phyloP scores from a whole-genome alignment of 2,329 filamentous ascomycete genomes.

The Aspergillus flavus region DNA sequence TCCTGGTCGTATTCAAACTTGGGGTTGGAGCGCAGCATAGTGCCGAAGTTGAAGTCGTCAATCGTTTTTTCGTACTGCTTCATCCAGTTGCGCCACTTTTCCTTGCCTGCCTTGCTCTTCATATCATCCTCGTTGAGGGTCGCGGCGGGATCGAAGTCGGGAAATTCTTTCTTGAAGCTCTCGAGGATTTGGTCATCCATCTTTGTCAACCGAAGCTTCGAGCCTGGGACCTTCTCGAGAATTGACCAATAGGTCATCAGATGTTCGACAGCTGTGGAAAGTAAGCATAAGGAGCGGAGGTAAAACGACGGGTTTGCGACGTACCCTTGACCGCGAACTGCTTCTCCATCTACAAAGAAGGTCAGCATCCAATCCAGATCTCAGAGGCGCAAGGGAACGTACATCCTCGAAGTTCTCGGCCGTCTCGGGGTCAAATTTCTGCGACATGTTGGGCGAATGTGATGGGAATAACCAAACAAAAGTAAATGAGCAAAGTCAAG shows the following conservation, averaged over 20 bases:
- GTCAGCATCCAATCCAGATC: constrained; percentile 18
- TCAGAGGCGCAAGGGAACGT: constrained; percentile 36
- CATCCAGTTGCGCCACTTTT: constrained; percentile 92
- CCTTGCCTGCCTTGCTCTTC: constrained; percentile 97
- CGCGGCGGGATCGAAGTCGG: constrained; percentile 82
- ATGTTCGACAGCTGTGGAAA: constrained; percentile 75
- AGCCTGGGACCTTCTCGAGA: constrained; percentile 86
- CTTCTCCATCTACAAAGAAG: constrained; percentile 78
- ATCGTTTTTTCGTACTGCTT: constrained; percentile 90
- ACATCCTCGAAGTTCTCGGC: constrained; percentile 72
- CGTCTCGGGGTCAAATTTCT: constrained; percentile 59
- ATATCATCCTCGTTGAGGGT: constrained; percentile 89
- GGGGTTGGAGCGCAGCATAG: constrained; percentile 78
- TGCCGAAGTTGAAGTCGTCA: constrained; percentile 98
- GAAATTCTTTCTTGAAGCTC: constrained; percentile 84
- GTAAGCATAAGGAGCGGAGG: constrained; percentile 13
- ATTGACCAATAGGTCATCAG: constrained; percentile 97
- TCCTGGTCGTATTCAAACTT: constrained; percentile 84
- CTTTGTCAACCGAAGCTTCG: constrained; percentile 86
- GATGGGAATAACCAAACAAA: not conserved
- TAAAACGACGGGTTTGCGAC: constrained; percentile 7
- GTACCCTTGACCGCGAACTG: constrained; percentile 96
- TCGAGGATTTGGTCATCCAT: constrained; percentile 93
- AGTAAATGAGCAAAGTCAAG: not conserved
- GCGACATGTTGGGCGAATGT: constrained; percentile 36